Conservation (phyloP, 148 eudicot genomes). For the Camellia japonica region DNA sequence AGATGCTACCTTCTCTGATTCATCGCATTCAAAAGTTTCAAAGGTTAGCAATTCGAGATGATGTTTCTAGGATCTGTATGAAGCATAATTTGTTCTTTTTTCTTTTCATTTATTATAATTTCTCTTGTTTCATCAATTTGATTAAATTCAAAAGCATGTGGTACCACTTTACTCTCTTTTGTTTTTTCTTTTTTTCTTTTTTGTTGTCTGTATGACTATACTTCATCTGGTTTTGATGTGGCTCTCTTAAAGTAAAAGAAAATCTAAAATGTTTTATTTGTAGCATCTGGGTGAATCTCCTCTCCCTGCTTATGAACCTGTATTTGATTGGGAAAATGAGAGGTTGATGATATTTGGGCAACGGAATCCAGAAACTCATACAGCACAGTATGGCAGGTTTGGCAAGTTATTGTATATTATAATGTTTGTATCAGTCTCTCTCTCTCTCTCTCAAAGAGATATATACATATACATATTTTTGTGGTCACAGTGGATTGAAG, state of each 20-base stretch:
- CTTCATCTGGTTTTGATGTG: conserved; percentile 11
- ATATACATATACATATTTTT: conserved; percentile 15
- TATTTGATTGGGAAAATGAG: conserved; percentile 98
- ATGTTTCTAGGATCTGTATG: conserved; percentile 2
- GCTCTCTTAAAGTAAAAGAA: not conserved
- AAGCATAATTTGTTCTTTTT: not conserved
- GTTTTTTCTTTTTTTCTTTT: not conserved
- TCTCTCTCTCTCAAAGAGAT: not conserved
- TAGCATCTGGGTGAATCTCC: conserved; percentile 96
- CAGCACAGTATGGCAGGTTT: conserved; percentile 71
- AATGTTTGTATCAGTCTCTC: not conserved
- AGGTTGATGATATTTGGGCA: conserved; percentile 93
- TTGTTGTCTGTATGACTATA: not conserved
- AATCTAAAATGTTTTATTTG: conserved; percentile 25
- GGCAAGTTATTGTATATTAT: conserved; percentile 9
- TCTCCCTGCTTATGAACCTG: conserved; percentile 92
- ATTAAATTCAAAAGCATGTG: not conserved
- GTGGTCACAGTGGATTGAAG: conserved; percentile 74
- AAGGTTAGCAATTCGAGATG: conserved; percentile 30
- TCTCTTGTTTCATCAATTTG: not conserved
- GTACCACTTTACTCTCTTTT: not conserved
- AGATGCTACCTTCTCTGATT: conserved; percentile 41
- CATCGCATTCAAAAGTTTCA: conserved; percentile 27
- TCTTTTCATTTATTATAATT: not conserved
- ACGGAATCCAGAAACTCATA: conserved; percentile 69